phyloP scores from a whole-genome alignment of 176 grass and related monocot species.

The Microstegium vimineum region DNA sequence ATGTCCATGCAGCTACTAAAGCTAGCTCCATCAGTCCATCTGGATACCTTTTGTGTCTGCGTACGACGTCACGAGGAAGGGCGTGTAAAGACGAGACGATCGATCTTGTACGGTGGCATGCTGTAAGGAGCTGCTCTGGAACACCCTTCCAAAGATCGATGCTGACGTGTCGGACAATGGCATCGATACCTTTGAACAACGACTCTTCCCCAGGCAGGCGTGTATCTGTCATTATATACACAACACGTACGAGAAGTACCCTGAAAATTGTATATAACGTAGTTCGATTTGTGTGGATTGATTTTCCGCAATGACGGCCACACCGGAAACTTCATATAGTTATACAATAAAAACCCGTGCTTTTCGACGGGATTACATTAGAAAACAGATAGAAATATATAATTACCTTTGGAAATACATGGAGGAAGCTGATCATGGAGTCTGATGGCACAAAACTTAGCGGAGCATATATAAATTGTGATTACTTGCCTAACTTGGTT shows the following conservation, averaged over 20 bases:
- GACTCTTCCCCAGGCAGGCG: constrained; percentile 10
- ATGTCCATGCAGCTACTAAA: neutral
- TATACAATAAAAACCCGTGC: neutral
- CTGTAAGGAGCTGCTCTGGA: constrained; percentile 25
- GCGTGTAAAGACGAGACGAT: neutral
- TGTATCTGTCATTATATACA: neutral
- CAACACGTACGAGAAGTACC: neutral
- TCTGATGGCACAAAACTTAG: neutral
- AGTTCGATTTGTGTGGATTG: neutral
- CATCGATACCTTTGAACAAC: neutral
- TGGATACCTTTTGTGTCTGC: neutral
- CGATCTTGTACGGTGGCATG: constrained; percentile 19
- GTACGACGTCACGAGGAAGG: neutral
- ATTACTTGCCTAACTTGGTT: neutral
- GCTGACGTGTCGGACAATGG: constrained; percentile 5
- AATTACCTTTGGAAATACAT: neutral
- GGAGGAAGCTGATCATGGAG: neutral
- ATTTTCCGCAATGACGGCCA: neutral
- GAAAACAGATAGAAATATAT: neutral
- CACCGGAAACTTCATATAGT: neutral
- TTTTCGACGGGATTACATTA: neutral
- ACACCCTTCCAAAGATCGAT: constrained; percentile 20
- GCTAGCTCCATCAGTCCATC: neutral
- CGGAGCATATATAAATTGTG: neutral
- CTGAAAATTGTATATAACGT: neutral